Conservation (phyloP, 1,284 basidiomycete species). For the Ceratobasidium sp. region DNA sequence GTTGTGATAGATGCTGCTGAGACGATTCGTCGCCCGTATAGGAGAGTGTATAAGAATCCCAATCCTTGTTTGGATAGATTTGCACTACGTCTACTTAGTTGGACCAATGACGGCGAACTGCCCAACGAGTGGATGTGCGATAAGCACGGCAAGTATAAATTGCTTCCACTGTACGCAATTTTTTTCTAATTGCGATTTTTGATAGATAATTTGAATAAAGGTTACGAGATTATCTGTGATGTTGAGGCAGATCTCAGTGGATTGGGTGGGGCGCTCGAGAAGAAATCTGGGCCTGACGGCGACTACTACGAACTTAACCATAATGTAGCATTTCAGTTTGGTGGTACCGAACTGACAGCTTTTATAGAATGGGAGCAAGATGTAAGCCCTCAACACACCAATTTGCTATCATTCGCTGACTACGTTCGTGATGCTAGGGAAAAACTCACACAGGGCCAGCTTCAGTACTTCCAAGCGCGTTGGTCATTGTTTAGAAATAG, state of each 20-base stretch:
- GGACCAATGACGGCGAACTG: too few relatives aligned
- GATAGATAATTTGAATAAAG: conserved; percentile 26
- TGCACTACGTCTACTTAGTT: too few relatives aligned
- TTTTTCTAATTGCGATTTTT: not conserved
- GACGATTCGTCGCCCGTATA: not conserved
- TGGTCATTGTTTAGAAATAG: too few relatives aligned
- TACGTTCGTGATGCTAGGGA: too few relatives aligned
- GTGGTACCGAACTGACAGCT: conserved; percentile 45
- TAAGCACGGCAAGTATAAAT: too few relatives aligned
- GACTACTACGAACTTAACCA: conserved; percentile 38
- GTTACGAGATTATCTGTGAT: conserved; percentile 41
- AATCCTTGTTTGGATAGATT: conserved; percentile 32
- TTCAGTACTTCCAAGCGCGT: not conserved
- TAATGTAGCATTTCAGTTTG: conserved; percentile 46
- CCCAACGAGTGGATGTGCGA: too few relatives aligned
- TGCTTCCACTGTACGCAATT: too few relatives aligned
- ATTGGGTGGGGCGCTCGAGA: conserved; percentile 32
- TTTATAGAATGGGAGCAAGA: conserved; percentile 19
- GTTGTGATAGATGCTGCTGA: conserved; percentile 26
- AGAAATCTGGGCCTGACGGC: conserved; percentile 33
- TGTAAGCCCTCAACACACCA: too few relatives aligned
- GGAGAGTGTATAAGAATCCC: not conserved
- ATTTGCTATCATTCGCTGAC: too few relatives aligned
- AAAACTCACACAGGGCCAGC: too few relatives aligned
- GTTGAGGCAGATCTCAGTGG: conserved; percentile 43